Evolutionary conservation across 805 yeast species (phyloP).

Genomic region (Priceomyces haplophilus): DNA sequence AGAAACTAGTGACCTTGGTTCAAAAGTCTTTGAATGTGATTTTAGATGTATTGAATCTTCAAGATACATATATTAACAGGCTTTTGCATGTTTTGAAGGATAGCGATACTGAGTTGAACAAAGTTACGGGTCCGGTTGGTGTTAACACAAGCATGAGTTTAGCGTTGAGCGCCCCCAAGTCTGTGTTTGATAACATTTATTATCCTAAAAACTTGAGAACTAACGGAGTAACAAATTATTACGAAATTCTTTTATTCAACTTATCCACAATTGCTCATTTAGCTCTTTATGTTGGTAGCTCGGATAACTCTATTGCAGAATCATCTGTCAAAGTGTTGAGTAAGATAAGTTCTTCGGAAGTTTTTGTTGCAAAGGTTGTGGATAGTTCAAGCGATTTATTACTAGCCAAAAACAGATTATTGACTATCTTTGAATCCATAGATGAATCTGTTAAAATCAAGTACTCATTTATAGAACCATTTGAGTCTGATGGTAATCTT

Average conservation of each 20-base stretch:
- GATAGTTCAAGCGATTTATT: constrained; percentile 20
- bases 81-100: constrained; percentile 49
- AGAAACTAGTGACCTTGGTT: constrained; percentile 12
- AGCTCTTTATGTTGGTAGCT: constrained; percentile 68
- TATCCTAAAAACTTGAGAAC: constrained; percentile 48
- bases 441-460: constrained; percentile 77
- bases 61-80: constrained; percentile 57
- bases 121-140: constrained; percentile 14
- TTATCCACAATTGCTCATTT: constrained; percentile 71
- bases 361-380: constrained; percentile 34
- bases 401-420: constrained; percentile 54
- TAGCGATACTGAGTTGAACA: constrained; percentile 16
- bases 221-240: constrained; percentile 61
- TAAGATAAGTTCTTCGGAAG: constrained; percentile 46
- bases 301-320: constrained; percentile 48
- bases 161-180: constrained; percentile 18
- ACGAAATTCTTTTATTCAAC: constrained; percentile 68
- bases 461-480: constrained; percentile 67
- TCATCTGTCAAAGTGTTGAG: constrained; percentile 52
- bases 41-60: constrained; percentile 46
- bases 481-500: constrained; percentile 42
- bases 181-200: constrained; percentile 31
- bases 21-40: constrained; percentile 41
- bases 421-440: constrained; percentile 69
- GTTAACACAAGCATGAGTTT: constrained; percentile 29